Evolutionary conservation across 371 early-diverging fungal genomes (phyloP), one percentile per base, ranked within the genome.

Genomic region (Rhizomucor pusillus): DNA sequence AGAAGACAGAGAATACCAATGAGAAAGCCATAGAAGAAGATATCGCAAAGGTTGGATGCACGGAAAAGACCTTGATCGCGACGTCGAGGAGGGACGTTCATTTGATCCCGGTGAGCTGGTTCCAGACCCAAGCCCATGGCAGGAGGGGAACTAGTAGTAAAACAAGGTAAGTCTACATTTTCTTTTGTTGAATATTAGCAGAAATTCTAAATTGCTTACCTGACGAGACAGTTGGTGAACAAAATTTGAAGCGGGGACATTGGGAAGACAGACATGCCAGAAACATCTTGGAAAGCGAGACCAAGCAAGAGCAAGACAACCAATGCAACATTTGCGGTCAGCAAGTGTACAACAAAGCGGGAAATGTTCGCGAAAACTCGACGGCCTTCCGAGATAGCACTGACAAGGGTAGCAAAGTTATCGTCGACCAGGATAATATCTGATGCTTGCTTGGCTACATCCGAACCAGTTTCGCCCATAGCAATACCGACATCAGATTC

Each of bases 401-500:
- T 74, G 14, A 93, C 90, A 61, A 95, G 92, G 16, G 92, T 91
- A 16, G 88, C 75, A 67, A 94, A 92, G 69, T 92, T 88, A 64
- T 92, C 92, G 66, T 93, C 90, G 4, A 90, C 84, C 13, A 97
- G 71, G 7, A 95, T 88, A 61, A 95, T 92, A 67, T 93, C 92
- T 9, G 94, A 87, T 0, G 94, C 93, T 60, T 93, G 90, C 61
- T 93, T 95, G 24, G 95, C 90, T 19, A 94, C 91, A 55, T 94
- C 94, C 4, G 94, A 90, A 13, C 95, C 95, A 29, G 83, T 82
- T 54, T 91, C 81, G 56, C 94, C 94, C 94, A 94, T 91, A 29
- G 93, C 93, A 62, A 95, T 85, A 65, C 95, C 96, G 19, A 95
- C 88, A 74, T 95, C 88, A 13, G 98, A 87, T 54, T 87, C 82